Percentiles rank a stretch among this genome's conserved stretches.
Evolutionary conservation across 2,329 filamentous ascomycete species (phyloP).

Genomic region (Zymoseptoria tritici): DNA sequence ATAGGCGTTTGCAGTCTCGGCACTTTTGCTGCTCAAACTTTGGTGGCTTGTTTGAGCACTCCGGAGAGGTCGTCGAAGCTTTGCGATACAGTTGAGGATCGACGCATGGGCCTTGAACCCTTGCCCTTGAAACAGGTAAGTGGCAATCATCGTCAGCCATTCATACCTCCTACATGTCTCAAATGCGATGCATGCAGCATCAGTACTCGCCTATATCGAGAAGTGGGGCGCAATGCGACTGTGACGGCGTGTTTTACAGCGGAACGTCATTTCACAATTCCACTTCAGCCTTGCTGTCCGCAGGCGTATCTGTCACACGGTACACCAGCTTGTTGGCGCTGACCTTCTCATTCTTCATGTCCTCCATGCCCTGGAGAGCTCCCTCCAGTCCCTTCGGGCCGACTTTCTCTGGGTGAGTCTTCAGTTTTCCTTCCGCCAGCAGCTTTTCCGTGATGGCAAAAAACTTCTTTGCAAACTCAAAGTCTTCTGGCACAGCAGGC

Average conservation of each 20-base stretch:
- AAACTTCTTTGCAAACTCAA: constrained; percentile 38
- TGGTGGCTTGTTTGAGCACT: too few species aligned
- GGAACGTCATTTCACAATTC: constrained; percentile 9
- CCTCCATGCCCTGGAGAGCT: constrained; percentile 38
- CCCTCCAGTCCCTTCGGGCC: constrained; percentile 37
- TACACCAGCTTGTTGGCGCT: constrained; percentile 45
- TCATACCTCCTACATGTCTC: too few species aligned
- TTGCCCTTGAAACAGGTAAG: too few species aligned
- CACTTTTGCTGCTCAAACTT: too few species aligned
- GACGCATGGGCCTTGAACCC: too few species aligned
- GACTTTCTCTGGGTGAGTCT: constrained; percentile 38
- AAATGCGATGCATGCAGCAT: too few species aligned
- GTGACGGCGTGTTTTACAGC: neutral
- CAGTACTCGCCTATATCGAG: too few species aligned
- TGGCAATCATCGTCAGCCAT: too few species aligned
- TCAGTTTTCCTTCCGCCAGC: constrained; percentile 38
- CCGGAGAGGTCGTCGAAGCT: too few species aligned
- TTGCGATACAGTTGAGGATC: too few species aligned
- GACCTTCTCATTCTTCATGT: constrained; percentile 39
- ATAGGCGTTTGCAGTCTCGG: too few species aligned
- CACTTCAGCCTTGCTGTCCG: constrained; percentile 13
- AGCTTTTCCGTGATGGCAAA: constrained; percentile 33
- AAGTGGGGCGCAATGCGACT: too few species aligned
- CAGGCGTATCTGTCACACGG: constrained; percentile 20
- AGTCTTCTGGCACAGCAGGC: constrained; percentile 29